Evolutionary conservation across 2,329 filamentous ascomycete species (phyloP).

Genomic region (Colletotrichum lentis): DNA sequence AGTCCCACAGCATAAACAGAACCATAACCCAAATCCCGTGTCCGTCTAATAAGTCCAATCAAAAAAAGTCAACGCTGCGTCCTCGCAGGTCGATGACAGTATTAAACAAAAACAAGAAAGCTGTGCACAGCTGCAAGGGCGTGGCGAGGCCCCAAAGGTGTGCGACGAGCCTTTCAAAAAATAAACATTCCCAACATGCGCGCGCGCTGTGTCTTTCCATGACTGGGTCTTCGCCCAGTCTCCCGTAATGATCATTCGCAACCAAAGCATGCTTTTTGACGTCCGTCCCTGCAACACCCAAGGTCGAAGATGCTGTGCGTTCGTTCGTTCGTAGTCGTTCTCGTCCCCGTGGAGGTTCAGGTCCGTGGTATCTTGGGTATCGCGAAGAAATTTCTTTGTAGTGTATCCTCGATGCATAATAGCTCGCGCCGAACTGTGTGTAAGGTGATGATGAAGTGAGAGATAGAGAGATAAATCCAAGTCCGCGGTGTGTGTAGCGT

Average conservation of each 20-base stretch:
- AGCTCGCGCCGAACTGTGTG: constrained; percentile 39
- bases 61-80: background rate
- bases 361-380: constrained; percentile 38
- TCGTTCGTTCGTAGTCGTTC: constrained; percentile 36
- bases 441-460: constrained; percentile 30
- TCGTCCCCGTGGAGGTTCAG: constrained; percentile 24
- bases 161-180: background rate
- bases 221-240: constrained; percentile 21
- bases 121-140: background rate
- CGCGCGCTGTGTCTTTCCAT: constrained; percentile 17
- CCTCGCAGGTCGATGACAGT: constrained; percentile 6
- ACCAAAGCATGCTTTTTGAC: constrained; percentile 36
- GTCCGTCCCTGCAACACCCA: constrained; percentile 24
- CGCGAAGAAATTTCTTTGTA: constrained; percentile 37
- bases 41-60: constrained; percentile 1
- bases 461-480: constrained; percentile 29
- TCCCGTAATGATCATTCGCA: constrained; percentile 23
- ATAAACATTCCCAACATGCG: constrained; percentile 23
- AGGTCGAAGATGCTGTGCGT: constrained; percentile 30
- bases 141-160: background rate
- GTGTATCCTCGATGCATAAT: constrained; percentile 36
- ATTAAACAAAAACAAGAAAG: constrained; percentile 13
- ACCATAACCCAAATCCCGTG: background rate
- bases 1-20: constrained; percentile 1
- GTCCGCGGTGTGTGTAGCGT: constrained; percentile 18